Evolutionary conservation across 139 green algal genomes (phyloP), one percentile per base, ranked within the genome.

Genomic region (Pycnococcus provasolii): DNA sequence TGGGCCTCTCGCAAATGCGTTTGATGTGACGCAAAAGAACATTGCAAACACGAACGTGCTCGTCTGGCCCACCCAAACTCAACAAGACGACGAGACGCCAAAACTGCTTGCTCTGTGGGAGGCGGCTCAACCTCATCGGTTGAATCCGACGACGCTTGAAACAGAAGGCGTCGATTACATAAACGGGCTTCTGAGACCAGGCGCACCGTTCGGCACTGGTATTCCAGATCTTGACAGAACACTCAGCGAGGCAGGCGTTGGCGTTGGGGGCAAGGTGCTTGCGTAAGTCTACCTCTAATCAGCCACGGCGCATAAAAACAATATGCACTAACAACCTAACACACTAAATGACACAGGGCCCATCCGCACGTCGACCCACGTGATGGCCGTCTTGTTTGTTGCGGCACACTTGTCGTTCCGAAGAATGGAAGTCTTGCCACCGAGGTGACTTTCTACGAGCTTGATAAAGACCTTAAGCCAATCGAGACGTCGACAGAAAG

Each of bases 41-140:
- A 13, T 63, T 9, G 52, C 65, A 2, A 71, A 71, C 57, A 71
- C 65, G 65, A 58, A 63, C 8, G 26, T 71, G 37, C n/a, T 71
- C 1, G 53, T 13, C 13, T 71, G 65, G 65, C 42, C 42, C 40
- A 53, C 26, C 26, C 26, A 26, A 26, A 26, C 26, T 26, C 26
- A 26, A 26, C 26, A 26, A 26, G 26, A 26, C 0, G 26, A 26
- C 26, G 26, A 26, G 26, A 26, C 26, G 26, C 26, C 42, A 15
- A 52, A 37, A 4, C 48, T 71, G 2, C 45, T 59, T 7, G 45
- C 52, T 42, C 2, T 71, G 65, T 71, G 64, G 5, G 65, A 71
- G 57, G 65, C 65, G 1, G 65, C 53, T 40, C 53, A 45, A 4
- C 65, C 65, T 2, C 39, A 53, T 2, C 42, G 43, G 42, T 42